Percentiles rank a stretch among this genome's conserved stretches.
These are phyloP conservation scores for Neofusicoccum ribis DNA, from an alignment of 2,329 filamentous ascomycete genomes.

Conservation along the genomic window DNA sequence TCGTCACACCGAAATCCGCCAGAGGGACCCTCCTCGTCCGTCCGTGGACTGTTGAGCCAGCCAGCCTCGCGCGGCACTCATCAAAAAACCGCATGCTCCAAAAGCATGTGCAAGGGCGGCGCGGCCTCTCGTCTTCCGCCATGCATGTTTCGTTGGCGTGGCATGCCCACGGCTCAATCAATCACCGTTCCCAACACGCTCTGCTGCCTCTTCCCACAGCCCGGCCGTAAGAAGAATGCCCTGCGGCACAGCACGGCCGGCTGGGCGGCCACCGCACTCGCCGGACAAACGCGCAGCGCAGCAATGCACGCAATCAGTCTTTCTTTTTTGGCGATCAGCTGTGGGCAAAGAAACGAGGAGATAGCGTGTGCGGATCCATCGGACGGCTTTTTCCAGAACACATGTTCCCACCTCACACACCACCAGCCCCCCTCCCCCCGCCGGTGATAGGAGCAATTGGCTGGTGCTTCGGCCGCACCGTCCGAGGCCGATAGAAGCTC, in stretches of 20 bases:
- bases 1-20: slow-evolving; percentile 8
- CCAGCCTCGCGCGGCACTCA: slow-evolving; percentile 1
- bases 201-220: background rate
- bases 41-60: background rate
- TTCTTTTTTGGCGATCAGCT: background rate
- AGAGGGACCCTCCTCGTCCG: background rate
- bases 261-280: background rate
- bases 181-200: background rate
- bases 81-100: background rate
- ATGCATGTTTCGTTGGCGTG: slow-evolving; percentile 13
- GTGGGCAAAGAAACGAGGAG: background rate
- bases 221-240: background rate
- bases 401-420: background rate
- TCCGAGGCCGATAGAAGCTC: background rate
- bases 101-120: slow-evolving; percentile 17
- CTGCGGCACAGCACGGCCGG: background rate
- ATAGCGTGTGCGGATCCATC: background rate
- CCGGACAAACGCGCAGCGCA: background rate
- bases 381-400: slow-evolving; percentile 5
- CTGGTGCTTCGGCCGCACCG: background rate
- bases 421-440: background rate
- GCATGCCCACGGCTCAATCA: background rate
- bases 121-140: background rate
- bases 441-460: background rate
- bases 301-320: background rate